Evolutionary conservation across 2,329 filamentous ascomycete genomes (phyloP).

Genomic region (Blastomyces percursus): DNA sequence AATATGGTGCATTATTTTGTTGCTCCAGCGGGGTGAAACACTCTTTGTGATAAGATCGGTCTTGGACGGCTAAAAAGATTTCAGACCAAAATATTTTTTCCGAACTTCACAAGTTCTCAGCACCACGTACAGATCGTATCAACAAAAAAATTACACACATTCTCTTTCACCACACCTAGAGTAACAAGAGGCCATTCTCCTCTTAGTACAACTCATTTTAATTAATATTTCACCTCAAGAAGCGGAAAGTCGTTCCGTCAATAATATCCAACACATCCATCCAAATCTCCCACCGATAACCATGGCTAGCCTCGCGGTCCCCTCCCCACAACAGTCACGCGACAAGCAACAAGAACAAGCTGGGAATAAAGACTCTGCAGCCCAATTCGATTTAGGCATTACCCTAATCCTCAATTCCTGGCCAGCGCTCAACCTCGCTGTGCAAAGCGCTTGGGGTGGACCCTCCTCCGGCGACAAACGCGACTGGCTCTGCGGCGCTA

Average conservation of each 20-base stretch:
- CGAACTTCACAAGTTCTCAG: background rate
- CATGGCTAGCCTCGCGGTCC: background rate
- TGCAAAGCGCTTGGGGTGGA: conserved; percentile 80
- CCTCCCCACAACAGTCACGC: background rate
- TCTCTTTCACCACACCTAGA: background rate
- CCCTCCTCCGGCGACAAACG: conserved; percentile 74
- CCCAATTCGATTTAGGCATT: conserved; percentile 74
- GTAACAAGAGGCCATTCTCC: background rate
- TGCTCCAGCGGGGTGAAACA: background rate
- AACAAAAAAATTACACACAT: background rate
- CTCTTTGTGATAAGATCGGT: background rate
- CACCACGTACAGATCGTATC: no score
- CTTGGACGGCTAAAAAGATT: background rate
- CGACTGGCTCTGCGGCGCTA: conserved; percentile 87
- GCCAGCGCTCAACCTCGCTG: conserved; percentile 77
- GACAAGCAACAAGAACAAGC: background rate
- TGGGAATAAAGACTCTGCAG: conserved; percentile 31
- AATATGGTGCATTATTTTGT: background rate
- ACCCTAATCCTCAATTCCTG: conserved; percentile 77
- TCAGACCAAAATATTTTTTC: background rate
- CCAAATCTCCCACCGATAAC: background rate
- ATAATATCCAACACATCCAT: background rate
- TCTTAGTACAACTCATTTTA: background rate
- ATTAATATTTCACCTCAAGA: background rate
- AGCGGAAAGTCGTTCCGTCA: background rate